Percentiles rank a stretch among this genome's conserved stretches.
Conservation (phyloP, 345 rosid genomes). For the Ailanthus altissimus region DNA sequence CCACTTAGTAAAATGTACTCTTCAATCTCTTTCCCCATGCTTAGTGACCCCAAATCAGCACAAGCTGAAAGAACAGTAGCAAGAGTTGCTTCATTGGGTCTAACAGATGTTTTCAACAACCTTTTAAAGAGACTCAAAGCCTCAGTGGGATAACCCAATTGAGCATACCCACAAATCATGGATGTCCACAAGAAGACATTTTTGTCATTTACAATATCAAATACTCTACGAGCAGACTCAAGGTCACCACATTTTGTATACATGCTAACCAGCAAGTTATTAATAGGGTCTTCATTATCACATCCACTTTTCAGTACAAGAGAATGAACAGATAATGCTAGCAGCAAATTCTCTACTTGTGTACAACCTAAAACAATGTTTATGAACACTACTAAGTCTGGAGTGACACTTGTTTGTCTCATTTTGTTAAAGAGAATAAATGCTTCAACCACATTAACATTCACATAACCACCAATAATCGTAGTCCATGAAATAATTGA, state of each 20-base stretch:
- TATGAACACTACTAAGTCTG: constrained; percentile 28
- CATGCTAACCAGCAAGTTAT: constrained; percentile 34
- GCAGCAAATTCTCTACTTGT: constrained; percentile 20
- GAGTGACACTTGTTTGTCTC: constrained; percentile 18
- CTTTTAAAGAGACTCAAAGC: constrained; percentile 28
- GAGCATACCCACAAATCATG: constrained; percentile 27
- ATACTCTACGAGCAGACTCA: constrained; percentile 27
- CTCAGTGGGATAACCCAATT: constrained; percentile 26
- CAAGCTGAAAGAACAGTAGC: constrained; percentile 34
- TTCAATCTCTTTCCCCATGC: constrained; percentile 28
- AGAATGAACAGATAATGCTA: constrained; percentile 37
- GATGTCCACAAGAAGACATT: constrained; percentile 33
- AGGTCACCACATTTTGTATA: constrained; percentile 34
- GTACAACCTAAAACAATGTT: constrained; percentile 29
- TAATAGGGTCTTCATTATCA: constrained; percentile 17
- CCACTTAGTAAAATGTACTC: constrained; percentile 22
- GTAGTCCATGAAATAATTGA: constrained; percentile 38
- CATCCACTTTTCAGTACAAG: constrained; percentile 29
- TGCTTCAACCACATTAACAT: constrained; percentile 27
- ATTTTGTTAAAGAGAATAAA: constrained; percentile 23
- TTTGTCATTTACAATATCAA: constrained; percentile 24
- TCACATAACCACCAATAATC: constrained; percentile 29
- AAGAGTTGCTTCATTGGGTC: constrained; percentile 32
- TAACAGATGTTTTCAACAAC: constrained; percentile 26
- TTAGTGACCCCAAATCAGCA: constrained; percentile 28